Percentiles rank a stretch among this genome's conserved stretches.
phyloP scores from a whole-genome alignment of 345 rosid species.

The Sisymbrium irio region DNA sequence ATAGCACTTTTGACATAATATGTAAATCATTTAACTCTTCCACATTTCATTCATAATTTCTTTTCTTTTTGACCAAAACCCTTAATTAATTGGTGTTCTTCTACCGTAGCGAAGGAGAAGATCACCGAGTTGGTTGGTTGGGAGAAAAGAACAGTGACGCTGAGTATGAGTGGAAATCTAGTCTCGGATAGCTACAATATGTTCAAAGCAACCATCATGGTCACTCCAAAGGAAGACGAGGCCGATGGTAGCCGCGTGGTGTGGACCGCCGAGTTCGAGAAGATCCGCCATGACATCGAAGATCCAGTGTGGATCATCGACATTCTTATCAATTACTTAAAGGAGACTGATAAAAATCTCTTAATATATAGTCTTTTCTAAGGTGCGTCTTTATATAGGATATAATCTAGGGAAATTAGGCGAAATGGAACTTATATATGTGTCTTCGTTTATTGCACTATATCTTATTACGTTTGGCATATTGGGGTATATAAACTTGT shows the following conservation, averaged over 20 bases:
- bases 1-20: conserved; percentile 15
- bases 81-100: background rate
- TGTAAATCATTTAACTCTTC: background rate
- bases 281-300: background rate
- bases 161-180: conserved; percentile 7
- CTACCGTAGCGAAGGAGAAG: conserved; percentile 12
- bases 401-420: background rate
- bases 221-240: background rate
- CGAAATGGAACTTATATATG: background rate
- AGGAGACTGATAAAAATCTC: conserved; percentile 1
- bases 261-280: conserved; percentile 13
- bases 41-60: background rate
- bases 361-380: background rate
- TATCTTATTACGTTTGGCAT: background rate
- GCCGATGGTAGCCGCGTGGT: conserved; percentile 1
- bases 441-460: background rate
- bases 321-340: conserved; percentile 15
- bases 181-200: conserved; percentile 9
- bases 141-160: conserved; percentile 10
- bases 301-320: conserved; percentile 8
- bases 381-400: background rate
- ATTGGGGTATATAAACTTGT: background rate
- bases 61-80: background rate
- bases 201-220: conserved; percentile 13
- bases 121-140: background rate